phyloP scores from a whole-genome alignment of 2,329 filamentous ascomycete genomes.

The Ceratocystis papillata region DNA sequence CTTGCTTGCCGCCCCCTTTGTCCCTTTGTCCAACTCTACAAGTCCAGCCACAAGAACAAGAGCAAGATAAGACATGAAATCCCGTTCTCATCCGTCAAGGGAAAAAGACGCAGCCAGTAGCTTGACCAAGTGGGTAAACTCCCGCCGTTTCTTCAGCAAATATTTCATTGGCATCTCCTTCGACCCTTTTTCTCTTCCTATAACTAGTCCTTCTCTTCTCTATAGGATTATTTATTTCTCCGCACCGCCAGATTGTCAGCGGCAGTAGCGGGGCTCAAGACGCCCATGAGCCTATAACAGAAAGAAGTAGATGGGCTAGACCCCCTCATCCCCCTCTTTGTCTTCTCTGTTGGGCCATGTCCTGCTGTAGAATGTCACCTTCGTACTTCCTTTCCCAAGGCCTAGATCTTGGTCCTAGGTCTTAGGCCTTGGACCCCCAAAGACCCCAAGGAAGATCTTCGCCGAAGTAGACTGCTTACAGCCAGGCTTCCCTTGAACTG shows the following conservation, averaged over 20 bases:
- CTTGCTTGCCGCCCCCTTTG: not conserved
- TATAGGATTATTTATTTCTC: not conserved
- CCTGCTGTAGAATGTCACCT: not conserved
- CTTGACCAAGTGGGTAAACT: too few species aligned
- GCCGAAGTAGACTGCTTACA: not conserved
- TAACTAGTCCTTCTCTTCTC: not conserved
- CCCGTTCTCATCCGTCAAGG: too few species aligned
- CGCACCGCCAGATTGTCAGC: not conserved
- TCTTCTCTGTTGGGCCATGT: not conserved
- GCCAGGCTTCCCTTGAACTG: not conserved
- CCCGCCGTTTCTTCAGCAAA: too few species aligned
- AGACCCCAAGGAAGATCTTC: not conserved
- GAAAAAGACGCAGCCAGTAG: too few species aligned
- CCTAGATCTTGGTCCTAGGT: not conserved
- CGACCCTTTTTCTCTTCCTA: not conserved
- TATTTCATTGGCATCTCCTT: not conserved
- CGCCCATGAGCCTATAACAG: not conserved
- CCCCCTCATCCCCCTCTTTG: not conserved
- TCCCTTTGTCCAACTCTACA: not conserved
- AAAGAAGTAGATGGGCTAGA: not conserved
- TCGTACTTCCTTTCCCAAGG: not conserved
- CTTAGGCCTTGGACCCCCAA: not conserved
- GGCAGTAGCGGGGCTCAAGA: not conserved
- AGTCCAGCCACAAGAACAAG: not conserved
- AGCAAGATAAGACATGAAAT: not conserved